Percentiles rank a stretch among this genome's conserved stretches.
Conservation (phyloP, 768 basidiomycete genomes). For the Phlebiopsis gigantea region DNA sequence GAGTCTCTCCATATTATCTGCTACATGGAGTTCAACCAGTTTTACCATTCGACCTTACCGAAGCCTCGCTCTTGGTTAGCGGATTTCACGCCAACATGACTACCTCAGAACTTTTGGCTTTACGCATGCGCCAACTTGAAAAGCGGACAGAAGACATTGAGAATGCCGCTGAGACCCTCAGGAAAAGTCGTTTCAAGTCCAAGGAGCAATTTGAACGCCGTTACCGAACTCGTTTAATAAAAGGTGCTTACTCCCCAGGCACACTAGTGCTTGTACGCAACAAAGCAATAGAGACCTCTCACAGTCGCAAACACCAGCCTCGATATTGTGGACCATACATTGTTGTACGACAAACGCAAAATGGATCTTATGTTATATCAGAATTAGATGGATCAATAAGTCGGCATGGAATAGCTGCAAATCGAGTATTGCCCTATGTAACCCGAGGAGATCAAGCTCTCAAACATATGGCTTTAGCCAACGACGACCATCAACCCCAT, state of each 20-base stretch:
- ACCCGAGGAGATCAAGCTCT: not conserved
- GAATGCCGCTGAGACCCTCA: slow-evolving; percentile 13
- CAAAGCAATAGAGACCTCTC: slow-evolving; percentile 19
- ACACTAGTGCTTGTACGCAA: slow-evolving; percentile 26
- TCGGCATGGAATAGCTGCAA: slow-evolving; percentile 13
- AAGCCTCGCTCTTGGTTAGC: slow-evolving; percentile 28
- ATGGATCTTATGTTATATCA: slow-evolving; percentile 22
- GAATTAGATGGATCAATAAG: slow-evolving; percentile 23
- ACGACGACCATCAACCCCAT: not conserved
- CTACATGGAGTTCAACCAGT: slow-evolving; percentile 25
- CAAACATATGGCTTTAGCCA: not conserved
- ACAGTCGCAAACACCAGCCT: slow-evolving; percentile 22
- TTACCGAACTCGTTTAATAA: slow-evolving; percentile 17
- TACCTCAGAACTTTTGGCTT: slow-evolving; percentile 19
- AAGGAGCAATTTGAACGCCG: slow-evolving; percentile 23
- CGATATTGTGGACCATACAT: slow-evolving; percentile 24
- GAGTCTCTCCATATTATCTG: slow-evolving; percentile 19
- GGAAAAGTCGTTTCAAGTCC: slow-evolving; percentile 16
- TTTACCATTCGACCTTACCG: slow-evolving; percentile 28
- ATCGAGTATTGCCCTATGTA: not conserved
- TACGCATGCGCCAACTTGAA: slow-evolving; percentile 22
- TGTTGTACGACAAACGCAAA: slow-evolving; percentile 17
- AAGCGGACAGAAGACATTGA: slow-evolving; percentile 21
- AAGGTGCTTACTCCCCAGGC: slow-evolving; percentile 25
- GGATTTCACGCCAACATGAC: slow-evolving; percentile 14